Evolutionary conservation across 495 filamentous ascomycete species (phyloP).

Genomic region (Penicillium odoratum): DNA sequence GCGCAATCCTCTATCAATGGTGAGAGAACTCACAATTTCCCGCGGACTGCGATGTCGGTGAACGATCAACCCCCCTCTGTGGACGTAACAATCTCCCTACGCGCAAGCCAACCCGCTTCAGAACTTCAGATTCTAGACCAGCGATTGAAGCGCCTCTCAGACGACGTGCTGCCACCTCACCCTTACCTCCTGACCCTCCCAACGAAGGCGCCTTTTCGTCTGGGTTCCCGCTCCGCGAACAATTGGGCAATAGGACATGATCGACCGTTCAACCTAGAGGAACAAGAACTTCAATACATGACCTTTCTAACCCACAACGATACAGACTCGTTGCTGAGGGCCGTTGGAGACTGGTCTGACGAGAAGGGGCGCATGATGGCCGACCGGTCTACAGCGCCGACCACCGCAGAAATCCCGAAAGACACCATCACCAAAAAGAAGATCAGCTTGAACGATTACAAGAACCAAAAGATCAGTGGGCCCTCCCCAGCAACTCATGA

Average conservation of each 20-base stretch:
- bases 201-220: slow-evolving; percentile 44
- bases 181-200: slow-evolving; percentile 52
- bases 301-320: slow-evolving; percentile 53
- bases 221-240: slow-evolving; percentile 38
- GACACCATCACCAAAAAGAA: slow-evolving; percentile 44
- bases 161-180: slow-evolving; percentile 47
- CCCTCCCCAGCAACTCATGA: slow-evolving; percentile 26
- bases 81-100: slow-evolving; percentile 28
- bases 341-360: slow-evolving; percentile 55
- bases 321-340: slow-evolving; percentile 46
- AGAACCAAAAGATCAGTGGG: slow-evolving; percentile 42
- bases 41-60: slow-evolving; percentile 49
- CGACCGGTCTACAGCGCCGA: slow-evolving; percentile 38
- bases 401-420: slow-evolving; percentile 29
- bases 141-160: slow-evolving; percentile 44
- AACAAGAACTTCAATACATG: slow-evolving; percentile 56
- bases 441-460: slow-evolving; percentile 53
- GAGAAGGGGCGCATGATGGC: slow-evolving; percentile 48
- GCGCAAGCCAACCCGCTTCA: slow-evolving; percentile 18
- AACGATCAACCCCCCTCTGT: slow-evolving; percentile 37
- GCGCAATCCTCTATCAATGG: slow-evolving; percentile 20
- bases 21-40: slow-evolving; percentile 19
- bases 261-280: slow-evolving; percentile 46
- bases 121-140: slow-evolving; percentile 40
- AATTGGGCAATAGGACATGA: slow-evolving; percentile 53